phyloP scores from a whole-genome alignment of 1,139 yeast genomes.

The Yamadazyma blattariae region DNA sequence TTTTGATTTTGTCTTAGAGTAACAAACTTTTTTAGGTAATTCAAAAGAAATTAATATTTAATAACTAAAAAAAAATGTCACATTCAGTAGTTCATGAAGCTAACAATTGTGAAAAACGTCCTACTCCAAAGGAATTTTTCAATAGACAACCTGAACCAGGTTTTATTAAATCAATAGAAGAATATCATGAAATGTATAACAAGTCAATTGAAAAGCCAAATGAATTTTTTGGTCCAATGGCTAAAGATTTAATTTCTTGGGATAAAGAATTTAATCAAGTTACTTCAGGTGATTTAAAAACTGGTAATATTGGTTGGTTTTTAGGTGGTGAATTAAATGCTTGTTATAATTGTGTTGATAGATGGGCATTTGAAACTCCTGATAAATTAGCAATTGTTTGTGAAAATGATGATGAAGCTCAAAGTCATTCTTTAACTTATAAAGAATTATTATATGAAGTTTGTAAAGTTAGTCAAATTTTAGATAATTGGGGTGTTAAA shows the following conservation, averaged over 20 bases:
- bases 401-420: conserved; percentile 92
- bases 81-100: conserved; percentile 79
- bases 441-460: conserved; percentile 87
- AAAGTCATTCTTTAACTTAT: conserved; percentile 71
- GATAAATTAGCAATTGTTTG: conserved; percentile 86
- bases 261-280: conserved; percentile 78
- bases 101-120: conserved; percentile 57
- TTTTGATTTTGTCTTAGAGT: too few species aligned
- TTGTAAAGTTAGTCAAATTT: conserved; percentile 83
- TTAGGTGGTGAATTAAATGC: conserved; percentile 93
- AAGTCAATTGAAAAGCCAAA: conserved; percentile 82
- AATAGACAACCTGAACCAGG: conserved; percentile 65
- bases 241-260: conserved; percentile 79
- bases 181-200: conserved; percentile 70
- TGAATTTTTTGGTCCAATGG: conserved; percentile 79
- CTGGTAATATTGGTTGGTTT: conserved; percentile 93
- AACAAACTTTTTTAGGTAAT: not conserved
- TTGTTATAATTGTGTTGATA: conserved; percentile 91
- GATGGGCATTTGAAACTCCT: conserved; percentile 88
- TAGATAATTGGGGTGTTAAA: conserved; percentile 80
- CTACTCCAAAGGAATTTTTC: conserved; percentile 74
- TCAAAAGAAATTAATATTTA: not conserved
- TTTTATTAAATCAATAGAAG: conserved; percentile 51
- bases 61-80: conserved; percentile 1
- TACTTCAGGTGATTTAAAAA: conserved; percentile 64